Evolutionary conservation across 176 grass and related monocot genomes (phyloP).

Genomic region (Olyra latifolia): DNA sequence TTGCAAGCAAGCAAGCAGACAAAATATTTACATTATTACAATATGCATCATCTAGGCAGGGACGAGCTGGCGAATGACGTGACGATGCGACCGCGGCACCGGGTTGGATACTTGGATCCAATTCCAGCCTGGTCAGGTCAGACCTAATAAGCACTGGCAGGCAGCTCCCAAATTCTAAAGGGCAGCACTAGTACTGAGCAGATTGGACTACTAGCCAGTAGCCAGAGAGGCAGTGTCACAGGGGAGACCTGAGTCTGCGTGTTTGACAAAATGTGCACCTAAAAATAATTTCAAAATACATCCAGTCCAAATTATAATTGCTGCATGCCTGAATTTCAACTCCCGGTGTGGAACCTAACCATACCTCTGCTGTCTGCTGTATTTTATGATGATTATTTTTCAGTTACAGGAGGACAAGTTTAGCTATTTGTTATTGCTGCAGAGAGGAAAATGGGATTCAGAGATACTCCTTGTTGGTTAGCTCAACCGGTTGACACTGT

Average conservation of each 20-base stretch:
- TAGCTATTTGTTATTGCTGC: background rate
- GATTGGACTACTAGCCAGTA: background rate
- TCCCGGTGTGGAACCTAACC: slow-evolving; percentile 32
- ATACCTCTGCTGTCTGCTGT: background rate
- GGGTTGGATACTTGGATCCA: background rate
- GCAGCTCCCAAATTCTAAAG: background rate
- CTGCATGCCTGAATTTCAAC: slow-evolving; percentile 22
- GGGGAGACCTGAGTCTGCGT: slow-evolving; percentile 32
- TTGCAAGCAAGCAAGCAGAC: background rate
- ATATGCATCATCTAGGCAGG: background rate
- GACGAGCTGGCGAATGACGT: too few species aligned
- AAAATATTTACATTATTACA: background rate
- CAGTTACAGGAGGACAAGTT: slow-evolving; percentile 21
- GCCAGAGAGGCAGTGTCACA: background rate
- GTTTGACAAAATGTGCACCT: slow-evolving; percentile 41
- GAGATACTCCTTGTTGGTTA: background rate
- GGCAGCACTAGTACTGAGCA: background rate
- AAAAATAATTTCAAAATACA: background rate
- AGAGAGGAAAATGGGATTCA: background rate
- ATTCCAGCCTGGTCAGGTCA: background rate
- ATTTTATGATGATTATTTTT: background rate
- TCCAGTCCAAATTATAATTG: background rate
- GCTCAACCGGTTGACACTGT: slow-evolving; percentile 9
- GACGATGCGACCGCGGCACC: background rate
- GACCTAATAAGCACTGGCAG: too few species aligned